A percentile compares a stretch with the other conserved stretches of the same genome.
Evolutionary conservation across 2,329 filamentous ascomycete genomes (phyloP).

Genomic region (Nemania serpens): DNA sequence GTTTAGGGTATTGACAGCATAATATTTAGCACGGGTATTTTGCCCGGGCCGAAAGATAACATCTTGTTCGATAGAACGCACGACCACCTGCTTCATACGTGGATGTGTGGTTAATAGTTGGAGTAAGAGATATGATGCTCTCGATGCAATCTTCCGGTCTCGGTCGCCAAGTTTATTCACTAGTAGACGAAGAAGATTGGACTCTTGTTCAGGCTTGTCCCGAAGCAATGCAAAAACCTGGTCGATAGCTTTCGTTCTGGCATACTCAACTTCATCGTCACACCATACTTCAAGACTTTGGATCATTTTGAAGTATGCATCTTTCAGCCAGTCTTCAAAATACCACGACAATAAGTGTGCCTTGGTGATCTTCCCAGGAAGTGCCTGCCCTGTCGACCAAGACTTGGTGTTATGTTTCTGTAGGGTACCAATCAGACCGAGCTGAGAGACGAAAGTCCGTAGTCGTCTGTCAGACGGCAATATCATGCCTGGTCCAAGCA

Average conservation of each 20-base stretch:
- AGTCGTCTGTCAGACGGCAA: constrained; percentile 83
- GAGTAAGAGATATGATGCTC: constrained; percentile 89
- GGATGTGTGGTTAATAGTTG: constrained; percentile 89
- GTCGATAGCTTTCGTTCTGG: constrained; percentile 82
- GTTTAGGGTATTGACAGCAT: constrained; percentile 94
- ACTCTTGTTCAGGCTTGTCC: constrained; percentile 96
- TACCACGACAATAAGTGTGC: constrained; percentile 84
- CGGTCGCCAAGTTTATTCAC: constrained; percentile 97
- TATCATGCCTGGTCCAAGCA: constrained; percentile 86
- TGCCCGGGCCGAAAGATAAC: constrained; percentile 86
- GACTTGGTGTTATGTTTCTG: constrained; percentile 59
- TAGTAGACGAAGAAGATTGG: constrained; percentile 85
- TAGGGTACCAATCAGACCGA: constrained; percentile 72
- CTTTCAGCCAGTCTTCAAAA: constrained; percentile 95
- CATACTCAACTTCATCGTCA: constrained; percentile 93
- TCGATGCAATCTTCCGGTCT: constrained; percentile 92
- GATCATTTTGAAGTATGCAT: constrained; percentile 88
- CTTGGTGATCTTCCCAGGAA: constrained; percentile 76
- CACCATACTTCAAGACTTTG: constrained; percentile 93
- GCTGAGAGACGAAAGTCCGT: constrained; percentile 77
- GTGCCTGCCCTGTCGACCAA: constrained; percentile 71
- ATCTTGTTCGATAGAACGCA: constrained; percentile 84
- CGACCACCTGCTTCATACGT: constrained; percentile 88
- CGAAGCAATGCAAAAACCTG: constrained; percentile 91
- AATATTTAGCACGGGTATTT: constrained; percentile 88